Evolutionary conservation across 768 basidiomycete genomes (phyloP).

Genomic region (Leccinum arenicola): DNA sequence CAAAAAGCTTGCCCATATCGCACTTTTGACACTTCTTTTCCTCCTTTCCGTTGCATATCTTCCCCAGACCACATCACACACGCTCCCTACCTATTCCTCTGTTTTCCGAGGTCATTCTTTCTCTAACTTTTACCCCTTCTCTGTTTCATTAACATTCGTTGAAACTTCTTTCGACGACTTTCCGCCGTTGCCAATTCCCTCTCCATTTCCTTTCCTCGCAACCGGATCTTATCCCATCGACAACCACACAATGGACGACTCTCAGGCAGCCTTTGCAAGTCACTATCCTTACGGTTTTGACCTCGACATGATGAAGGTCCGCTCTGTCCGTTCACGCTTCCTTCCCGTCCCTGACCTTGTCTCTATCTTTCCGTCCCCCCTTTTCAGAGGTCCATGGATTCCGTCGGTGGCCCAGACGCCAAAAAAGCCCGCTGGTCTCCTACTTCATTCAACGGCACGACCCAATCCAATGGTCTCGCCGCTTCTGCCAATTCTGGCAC

Average conservation of each 20-base stretch:
- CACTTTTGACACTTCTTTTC: conserved; percentile 27
- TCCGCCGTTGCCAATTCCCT: conserved; percentile 50
- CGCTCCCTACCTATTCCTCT: conserved; percentile 43
- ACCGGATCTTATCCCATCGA: conserved; percentile 24
- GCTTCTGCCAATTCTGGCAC: conserved; percentile 36
- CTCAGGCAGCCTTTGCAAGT: conserved; percentile 63
- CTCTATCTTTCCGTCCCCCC: neutral
- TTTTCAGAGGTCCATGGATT: conserved; percentile 79
- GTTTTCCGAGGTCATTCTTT: conserved; percentile 41
- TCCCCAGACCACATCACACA: conserved; percentile 34
- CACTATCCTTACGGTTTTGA: conserved; percentile 79
- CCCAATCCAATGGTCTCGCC: conserved; percentile 36
- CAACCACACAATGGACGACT: conserved; percentile 62
- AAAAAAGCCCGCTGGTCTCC: conserved; percentile 93
- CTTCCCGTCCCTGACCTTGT: conserved; percentile 1
- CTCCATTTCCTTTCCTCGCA: conserved; percentile 36
- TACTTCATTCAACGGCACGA: conserved; percentile 42
- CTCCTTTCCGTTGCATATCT: conserved; percentile 25
- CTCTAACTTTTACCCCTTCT: conserved; percentile 54
- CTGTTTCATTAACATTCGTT: conserved; percentile 43
- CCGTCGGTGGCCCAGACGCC: conserved; percentile 75
- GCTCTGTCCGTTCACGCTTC: conserved; percentile 14
- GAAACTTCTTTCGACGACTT: conserved; percentile 36
- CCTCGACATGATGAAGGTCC: conserved; percentile 91
- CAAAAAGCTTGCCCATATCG: conserved; percentile 26